Evolutionary conservation across 179 eudicot genomes (phyloP), one percentile per base, ranked within the genome.

Genomic region (Vitellaria paradoxa): DNA sequence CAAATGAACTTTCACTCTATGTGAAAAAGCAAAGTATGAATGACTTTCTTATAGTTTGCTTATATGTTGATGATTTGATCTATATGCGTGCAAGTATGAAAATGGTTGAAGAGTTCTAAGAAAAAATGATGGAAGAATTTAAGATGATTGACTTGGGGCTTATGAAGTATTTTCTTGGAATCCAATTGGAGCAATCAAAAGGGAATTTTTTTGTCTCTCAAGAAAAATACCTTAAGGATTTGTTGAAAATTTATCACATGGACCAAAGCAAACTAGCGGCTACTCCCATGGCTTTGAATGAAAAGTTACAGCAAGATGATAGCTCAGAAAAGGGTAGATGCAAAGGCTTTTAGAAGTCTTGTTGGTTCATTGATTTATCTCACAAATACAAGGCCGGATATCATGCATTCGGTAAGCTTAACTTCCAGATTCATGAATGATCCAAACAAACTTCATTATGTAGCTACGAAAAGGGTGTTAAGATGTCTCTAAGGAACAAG

Each of bases 201-300:
- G 49, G 18, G 9, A 13, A 49, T 2, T 18, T 70, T 13, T 49
- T 18, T 20, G 18, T 70, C 21, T 70, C 37, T 17, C 15, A 70
- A 13, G 60, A 70, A 70, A 70, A 70, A 40, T 70, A 70, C 9
- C 1, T n/a, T 46, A 59, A 46, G 37, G 59, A n/a, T 10, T 5
- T 50, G 0, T 49, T 70, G 15, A 70, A 49, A 46, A 70, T n/a
- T 3, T 70, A 47, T 21, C 49, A 70, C 2, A 70, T 70, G 74
- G 3, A 17, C 7, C 49, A 49, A 9, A 49, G 74, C 59, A 70
- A 49, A 24, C 59, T 30, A 21, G 24, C 47, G 6, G 26, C 74
- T 2, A 70, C 37, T 18, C 74, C 74, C 1, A 72, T 72, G 46
- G 63, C 47, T 4, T 10, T 52, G 64, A 72, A 72, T 72, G 75